phyloP scores from a whole-genome alignment of 2,329 filamentous ascomycete species.

The Mycosphaerelloides madeirae region DNA sequence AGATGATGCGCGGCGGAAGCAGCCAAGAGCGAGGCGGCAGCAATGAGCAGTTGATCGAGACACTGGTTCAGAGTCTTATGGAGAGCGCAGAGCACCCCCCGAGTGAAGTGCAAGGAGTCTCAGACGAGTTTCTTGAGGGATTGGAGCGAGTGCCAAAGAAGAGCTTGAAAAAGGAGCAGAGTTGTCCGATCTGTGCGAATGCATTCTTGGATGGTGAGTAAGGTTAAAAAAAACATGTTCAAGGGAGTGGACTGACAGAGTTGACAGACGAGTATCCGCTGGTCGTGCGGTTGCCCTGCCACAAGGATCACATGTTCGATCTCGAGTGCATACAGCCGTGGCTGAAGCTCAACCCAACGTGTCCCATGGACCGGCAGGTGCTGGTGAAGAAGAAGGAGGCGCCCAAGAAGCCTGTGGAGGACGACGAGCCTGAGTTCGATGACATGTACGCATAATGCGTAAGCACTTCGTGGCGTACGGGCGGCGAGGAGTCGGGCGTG shows the following conservation, averaged over 20 bases:
- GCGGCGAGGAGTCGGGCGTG: too few relatives aligned
- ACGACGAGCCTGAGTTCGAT: slow-evolving; percentile 50
- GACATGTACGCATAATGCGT: slow-evolving; percentile 41
- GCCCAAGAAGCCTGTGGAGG: slow-evolving; percentile 37
- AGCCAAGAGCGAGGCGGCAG: slow-evolving; percentile 19
- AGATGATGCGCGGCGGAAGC: slow-evolving; percentile 48
- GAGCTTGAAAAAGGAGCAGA: slow-evolving; percentile 43
- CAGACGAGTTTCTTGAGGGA: slow-evolving; percentile 57
- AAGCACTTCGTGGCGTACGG: too few relatives aligned
- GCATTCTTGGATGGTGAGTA: slow-evolving; percentile 54
- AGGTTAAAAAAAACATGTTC: too few relatives aligned
- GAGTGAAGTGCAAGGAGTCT: slow-evolving; percentile 55
- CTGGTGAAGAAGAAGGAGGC: slow-evolving; percentile 49
- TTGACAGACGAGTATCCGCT: slow-evolving; percentile 54
- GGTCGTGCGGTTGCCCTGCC: slow-evolving; percentile 58
- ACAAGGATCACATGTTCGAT: slow-evolving; percentile 59
- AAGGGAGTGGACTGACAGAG: too few relatives aligned
- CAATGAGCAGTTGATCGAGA: slow-evolving; percentile 43
- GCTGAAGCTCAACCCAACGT: slow-evolving; percentile 60
- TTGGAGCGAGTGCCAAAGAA: slow-evolving; percentile 56
- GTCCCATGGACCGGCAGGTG: slow-evolving; percentile 57
- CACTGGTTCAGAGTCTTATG: slow-evolving; percentile 54
- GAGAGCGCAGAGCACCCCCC: slow-evolving; percentile 56
- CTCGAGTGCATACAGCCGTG: slow-evolving; percentile 62
- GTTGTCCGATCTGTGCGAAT: slow-evolving; percentile 58